A percentile compares a stretch with the other conserved stretches of the same genome.
Conservation (phyloP, 805 yeast species). For the Kodamaea kakaduensis region DNA sequence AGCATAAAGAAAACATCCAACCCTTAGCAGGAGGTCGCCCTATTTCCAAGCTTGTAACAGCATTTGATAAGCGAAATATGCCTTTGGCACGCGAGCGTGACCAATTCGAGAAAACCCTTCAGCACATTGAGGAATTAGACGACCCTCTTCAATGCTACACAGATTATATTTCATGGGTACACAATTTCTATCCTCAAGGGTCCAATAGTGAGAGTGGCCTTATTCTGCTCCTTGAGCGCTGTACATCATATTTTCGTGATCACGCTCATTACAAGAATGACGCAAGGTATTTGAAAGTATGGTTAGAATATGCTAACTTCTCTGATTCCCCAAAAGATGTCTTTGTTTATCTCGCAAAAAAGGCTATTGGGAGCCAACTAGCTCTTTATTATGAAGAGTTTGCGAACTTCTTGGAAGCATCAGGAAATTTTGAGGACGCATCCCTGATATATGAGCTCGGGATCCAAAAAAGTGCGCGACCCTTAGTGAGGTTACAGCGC, state of each 20-base stretch:
- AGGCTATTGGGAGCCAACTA: conserved; percentile 63
- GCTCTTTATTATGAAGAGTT: conserved; percentile 78
- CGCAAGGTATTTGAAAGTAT: conserved; percentile 70
- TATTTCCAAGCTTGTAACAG: conserved; percentile 49
- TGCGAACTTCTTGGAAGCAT: conserved; percentile 57
- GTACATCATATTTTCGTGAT: conserved; percentile 66
- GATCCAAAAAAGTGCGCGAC: conserved; percentile 59
- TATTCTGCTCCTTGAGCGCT: conserved; percentile 60
- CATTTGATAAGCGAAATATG: conserved; percentile 28
- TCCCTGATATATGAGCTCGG: conserved; percentile 57
- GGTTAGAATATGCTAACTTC: conserved; percentile 74
- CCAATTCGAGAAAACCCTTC: conserved; percentile 48
- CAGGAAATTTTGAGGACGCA: conserved; percentile 51
- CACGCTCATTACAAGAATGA: conserved; percentile 71
- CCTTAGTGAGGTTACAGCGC: conserved; percentile 37
- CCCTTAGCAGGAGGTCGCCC: conserved; percentile 69
- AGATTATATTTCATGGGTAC: conserved; percentile 75
- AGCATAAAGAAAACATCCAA: conserved; percentile 71
- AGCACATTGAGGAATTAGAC: conserved; percentile 57
- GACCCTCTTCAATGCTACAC: conserved; percentile 78
- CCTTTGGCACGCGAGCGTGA: conserved; percentile 32
- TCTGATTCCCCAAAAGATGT: conserved; percentile 68
- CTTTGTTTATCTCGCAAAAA: conserved; percentile 65
- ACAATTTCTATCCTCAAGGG: conserved; percentile 58
- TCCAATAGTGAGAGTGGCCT: conserved; percentile 61